phyloP scores from a whole-genome alignment of 1,284 basidiomycete species.

The Ceratobasidium sp. region DNA sequence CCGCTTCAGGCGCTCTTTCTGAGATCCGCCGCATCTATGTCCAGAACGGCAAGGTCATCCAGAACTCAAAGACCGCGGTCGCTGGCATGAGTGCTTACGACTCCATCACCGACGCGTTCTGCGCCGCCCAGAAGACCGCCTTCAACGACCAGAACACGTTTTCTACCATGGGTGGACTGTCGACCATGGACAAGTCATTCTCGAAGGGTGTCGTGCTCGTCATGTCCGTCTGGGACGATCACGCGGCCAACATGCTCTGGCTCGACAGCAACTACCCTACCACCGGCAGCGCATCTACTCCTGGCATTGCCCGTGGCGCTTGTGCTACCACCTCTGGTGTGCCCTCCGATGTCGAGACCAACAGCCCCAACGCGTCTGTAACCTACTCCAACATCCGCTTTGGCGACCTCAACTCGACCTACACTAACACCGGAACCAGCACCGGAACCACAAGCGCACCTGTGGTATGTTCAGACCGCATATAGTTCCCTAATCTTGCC shows the following conservation, averaged over 20 bases:
- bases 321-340: slow-evolving; percentile 59
- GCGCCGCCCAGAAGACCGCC: slow-evolving; percentile 58
- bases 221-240: slow-evolving; percentile 68
- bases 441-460: slow-evolving; percentile 34
- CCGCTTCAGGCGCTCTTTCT: slow-evolving; percentile 59
- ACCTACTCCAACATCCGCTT: slow-evolving; percentile 67
- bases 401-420: slow-evolving; percentile 65
- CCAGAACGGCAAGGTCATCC: too few relatives aligned
- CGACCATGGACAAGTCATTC: slow-evolving; percentile 59
- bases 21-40: slow-evolving; percentile 67
- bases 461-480: neutral
- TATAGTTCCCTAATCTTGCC: slow-evolving; percentile 24
- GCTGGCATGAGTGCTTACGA: slow-evolving; percentile 47
- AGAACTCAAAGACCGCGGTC: slow-evolving; percentile 58
- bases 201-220: slow-evolving; percentile 24
- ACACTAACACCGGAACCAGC: slow-evolving; percentile 49
- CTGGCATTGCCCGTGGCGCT: slow-evolving; percentile 64
- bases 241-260: slow-evolving; percentile 69
- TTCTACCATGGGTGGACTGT: slow-evolving; percentile 60
- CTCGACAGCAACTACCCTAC: slow-evolving; percentile 66
- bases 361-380: slow-evolving; percentile 48
- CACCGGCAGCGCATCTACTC: slow-evolving; percentile 57
- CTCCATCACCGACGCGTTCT: slow-evolving; percentile 58
- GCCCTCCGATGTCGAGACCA: slow-evolving; percentile 48
- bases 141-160: slow-evolving; percentile 62